Evolutionary conservation across 73 alveolate genomes (phyloP).

Genomic region (Halteria grandinella): DNA sequence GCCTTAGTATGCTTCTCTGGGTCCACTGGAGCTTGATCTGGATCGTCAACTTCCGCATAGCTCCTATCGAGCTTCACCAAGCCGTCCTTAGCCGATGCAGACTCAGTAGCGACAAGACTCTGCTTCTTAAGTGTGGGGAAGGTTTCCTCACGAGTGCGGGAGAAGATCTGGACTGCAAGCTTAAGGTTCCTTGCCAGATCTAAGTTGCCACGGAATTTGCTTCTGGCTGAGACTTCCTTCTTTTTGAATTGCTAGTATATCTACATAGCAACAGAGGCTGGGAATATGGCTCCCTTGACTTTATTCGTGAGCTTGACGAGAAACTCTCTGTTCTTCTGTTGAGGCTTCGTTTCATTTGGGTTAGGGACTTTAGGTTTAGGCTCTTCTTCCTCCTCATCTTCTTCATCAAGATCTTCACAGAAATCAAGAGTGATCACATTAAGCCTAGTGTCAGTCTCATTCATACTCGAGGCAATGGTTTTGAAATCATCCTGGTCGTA

Average conservation of each 20-base stretch:
- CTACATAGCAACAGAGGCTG: conserved; percentile 92
- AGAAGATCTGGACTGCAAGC: conserved; percentile 80
- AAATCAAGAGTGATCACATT: conserved; percentile 84
- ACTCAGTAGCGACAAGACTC: conserved; percentile 76
- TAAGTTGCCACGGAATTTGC: conserved; percentile 92
- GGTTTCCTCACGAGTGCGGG: conserved; percentile 87
- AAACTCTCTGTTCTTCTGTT: conserved; percentile 68
- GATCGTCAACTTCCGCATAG: conserved; percentile 88
- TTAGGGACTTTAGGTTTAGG: conserved; percentile 27
- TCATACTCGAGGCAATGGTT: conserved; percentile 71
- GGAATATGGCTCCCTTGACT: conserved; percentile 86
- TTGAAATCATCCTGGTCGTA: conserved; percentile 63
- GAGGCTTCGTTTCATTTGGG: conserved; percentile 76
- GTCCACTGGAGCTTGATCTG: conserved; percentile 82
- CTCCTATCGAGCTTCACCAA: conserved; percentile 75
- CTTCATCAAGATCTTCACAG: conserved; percentile 75
- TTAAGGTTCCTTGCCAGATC: conserved; percentile 78
- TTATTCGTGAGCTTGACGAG: conserved; percentile 62
- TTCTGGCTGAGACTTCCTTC: conserved; percentile 77
- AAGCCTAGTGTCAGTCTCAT: conserved; percentile 76
- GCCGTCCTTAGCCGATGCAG: conserved; percentile 80
- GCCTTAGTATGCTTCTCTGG: conserved; percentile 86
- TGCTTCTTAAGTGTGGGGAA: conserved; percentile 92
- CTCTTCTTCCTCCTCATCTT: conserved; percentile 79
- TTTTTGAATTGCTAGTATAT: conserved; percentile 91